Evolutionary conservation across 75 land plant species (phyloP).

Genomic region (Cryptomeria japonica): DNA sequence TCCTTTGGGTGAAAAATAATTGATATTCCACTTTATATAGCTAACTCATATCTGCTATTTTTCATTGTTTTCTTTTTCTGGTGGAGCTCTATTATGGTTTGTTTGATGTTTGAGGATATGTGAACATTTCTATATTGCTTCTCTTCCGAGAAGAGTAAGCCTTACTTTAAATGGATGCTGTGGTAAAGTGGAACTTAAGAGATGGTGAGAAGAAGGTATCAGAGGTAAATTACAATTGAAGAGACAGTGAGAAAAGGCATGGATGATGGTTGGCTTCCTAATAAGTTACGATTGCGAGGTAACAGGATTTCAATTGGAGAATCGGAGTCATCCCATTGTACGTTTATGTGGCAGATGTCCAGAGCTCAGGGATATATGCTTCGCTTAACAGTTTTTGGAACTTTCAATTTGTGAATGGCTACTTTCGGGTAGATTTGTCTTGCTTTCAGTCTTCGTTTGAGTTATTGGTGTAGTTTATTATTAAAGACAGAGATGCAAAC

Average conservation of each 20-base stretch:
- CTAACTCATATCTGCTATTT: background rate
- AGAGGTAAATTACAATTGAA: background rate
- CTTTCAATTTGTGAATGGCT: background rate
- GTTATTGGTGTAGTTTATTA: background rate
- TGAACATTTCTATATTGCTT: too few relatives aligned
- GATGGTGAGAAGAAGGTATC: background rate
- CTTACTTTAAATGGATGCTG: too few relatives aligned
- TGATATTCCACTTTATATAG: background rate
- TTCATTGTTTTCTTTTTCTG: background rate
- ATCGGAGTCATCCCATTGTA: background rate
- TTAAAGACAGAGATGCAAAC: background rate
- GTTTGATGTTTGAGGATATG: too few relatives aligned
- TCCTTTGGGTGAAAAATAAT: background rate
- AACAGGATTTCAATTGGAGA: background rate
- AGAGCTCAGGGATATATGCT: background rate
- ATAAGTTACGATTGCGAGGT: background rate
- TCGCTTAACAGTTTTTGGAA: background rate
- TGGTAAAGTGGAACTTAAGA: background rate
- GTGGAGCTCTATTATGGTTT: too few relatives aligned
- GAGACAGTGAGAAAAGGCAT: background rate
- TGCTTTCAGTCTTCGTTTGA: background rate
- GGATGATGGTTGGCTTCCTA: too few relatives aligned
- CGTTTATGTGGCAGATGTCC: background rate
- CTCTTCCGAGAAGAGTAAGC: too few relatives aligned
- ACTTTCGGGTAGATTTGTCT: background rate